A percentile compares a stretch with the other conserved stretches of the same genome.
phyloP scores from a whole-genome alignment of 495 filamentous ascomycete genomes.

The Penicillium chermesinum region DNA sequence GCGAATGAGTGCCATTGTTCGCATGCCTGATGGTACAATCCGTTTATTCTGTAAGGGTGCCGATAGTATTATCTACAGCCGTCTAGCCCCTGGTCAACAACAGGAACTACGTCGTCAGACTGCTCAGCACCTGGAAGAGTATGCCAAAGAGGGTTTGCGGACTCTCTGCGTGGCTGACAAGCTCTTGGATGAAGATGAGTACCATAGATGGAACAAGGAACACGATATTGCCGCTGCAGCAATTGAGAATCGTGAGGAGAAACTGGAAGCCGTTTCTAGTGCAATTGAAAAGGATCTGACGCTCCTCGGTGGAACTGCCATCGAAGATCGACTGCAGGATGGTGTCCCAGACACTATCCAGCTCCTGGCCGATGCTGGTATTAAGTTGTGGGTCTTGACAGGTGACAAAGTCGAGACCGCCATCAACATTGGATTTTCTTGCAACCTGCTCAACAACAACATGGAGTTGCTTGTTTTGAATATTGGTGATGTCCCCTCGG shows the following conservation, averaged over 20 bases:
- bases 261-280: slow-evolving; percentile 84
- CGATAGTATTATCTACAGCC: slow-evolving; percentile 95
- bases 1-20: slow-evolving; percentile 95
- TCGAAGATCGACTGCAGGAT: slow-evolving; percentile 96
- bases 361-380: slow-evolving; percentile 85
- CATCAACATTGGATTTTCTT: slow-evolving; percentile 99
- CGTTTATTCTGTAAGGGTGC: slow-evolving; percentile 96
- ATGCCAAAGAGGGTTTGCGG: slow-evolving; percentile 89
- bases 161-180: slow-evolving; percentile 93
- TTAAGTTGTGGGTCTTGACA: slow-evolving; percentile 99
- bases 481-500: slow-evolving; percentile 61
- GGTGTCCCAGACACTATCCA: slow-evolving; percentile 96
- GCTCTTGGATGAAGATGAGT: slow-evolving; percentile 79
- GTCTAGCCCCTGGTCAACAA: slow-evolving; percentile 80
- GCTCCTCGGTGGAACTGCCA: slow-evolving; percentile 91
- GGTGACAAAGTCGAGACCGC: slow-evolving; percentile 99
- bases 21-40: slow-evolving; percentile 91
- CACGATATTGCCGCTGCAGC: slow-evolving; percentile 84
- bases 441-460: slow-evolving; percentile 93
- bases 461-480: slow-evolving; percentile 97
- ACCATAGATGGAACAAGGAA: slow-evolving; percentile 75
- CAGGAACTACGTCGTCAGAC: slow-evolving; percentile 74
- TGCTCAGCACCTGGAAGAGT: slow-evolving; percentile 92
- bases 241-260: slow-evolving; percentile 85
- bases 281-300: slow-evolving; percentile 84